phyloP scores from a whole-genome alignment of 352 stramenopile genomes.

The Pythium pyrilobum region DNA sequence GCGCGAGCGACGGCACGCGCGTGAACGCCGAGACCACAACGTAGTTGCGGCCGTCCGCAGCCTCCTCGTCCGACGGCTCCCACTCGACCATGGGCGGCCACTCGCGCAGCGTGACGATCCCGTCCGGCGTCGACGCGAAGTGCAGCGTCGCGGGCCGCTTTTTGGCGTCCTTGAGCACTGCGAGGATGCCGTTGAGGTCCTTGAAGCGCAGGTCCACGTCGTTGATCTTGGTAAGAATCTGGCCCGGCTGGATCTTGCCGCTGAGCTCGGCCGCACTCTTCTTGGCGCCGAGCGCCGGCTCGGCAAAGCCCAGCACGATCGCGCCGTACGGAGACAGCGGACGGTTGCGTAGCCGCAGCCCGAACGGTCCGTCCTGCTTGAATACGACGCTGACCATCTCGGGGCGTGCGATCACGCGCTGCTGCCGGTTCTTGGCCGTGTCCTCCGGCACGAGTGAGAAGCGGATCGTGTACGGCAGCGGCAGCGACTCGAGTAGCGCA shows the following conservation, averaged over 20 bases:
- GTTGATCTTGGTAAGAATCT: slow-evolving; percentile 62
- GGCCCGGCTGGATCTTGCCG: slow-evolving; percentile 65
- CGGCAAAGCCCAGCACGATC: slow-evolving; percentile 75
- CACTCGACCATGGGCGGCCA: slow-evolving; percentile 84
- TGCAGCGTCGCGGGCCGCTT: slow-evolving; percentile 60
- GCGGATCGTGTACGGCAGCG: slow-evolving; percentile 50
- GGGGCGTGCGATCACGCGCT: slow-evolving; percentile 42
- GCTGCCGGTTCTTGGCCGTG: slow-evolving; percentile 38
- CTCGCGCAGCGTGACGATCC: slow-evolving; percentile 66
- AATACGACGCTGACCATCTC: slow-evolving; percentile 61
- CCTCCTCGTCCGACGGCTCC: slow-evolving; percentile 56
- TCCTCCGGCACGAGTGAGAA: slow-evolving; percentile 70
- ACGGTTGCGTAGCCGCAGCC: slow-evolving; percentile 67
- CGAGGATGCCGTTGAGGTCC: slow-evolving; percentile 52
- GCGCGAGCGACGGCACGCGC: slow-evolving; percentile 65
- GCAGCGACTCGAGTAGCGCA: slow-evolving; percentile 41
- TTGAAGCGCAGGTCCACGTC: slow-evolving; percentile 67
- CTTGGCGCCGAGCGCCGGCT: slow-evolving; percentile 31
- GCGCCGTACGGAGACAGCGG: slow-evolving; percentile 55
- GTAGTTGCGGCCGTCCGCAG: slow-evolving; percentile 49
- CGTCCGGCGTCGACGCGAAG: slow-evolving; percentile 70
- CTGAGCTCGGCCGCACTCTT: slow-evolving; percentile 59
- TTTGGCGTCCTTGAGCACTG: slow-evolving; percentile 50
- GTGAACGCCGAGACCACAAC: slow-evolving; percentile 65
- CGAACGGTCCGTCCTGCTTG: slow-evolving; percentile 67